A percentile compares a stretch with the other conserved stretches of the same genome.
phyloP scores from a whole-genome alignment of 176 grass and related monocot genomes.

The Carex parvula region DNA sequence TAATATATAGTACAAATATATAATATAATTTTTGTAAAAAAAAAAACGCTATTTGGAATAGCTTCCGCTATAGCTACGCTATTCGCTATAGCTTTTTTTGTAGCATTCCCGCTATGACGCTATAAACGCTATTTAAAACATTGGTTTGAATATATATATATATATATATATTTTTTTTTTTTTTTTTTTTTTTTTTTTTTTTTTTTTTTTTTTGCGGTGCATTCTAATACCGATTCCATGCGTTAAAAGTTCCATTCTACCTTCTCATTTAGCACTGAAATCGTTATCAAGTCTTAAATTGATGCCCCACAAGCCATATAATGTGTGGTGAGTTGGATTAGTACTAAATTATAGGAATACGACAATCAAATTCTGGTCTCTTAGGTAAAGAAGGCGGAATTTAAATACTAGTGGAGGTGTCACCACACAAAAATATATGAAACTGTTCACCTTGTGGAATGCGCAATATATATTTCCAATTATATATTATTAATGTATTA shows the following conservation, averaged over 20 bases:
- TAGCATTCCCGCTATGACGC: too few relatives aligned
- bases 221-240: too few relatives aligned
- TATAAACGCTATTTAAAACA: too few relatives aligned
- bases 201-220: too few relatives aligned
- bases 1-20: too few relatives aligned
- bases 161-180: too few relatives aligned
- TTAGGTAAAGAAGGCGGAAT: conserved; percentile 6
- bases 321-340: conserved; percentile 23
- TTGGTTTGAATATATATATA: too few relatives aligned
- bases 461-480: conserved; percentile 12
- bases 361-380: conserved; percentile 34
- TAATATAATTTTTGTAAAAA: too few relatives aligned
- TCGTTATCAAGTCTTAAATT: conserved; percentile 11
- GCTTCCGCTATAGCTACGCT: too few relatives aligned
- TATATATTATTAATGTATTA: not conserved
- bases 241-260: not conserved
- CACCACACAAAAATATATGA: conserved; percentile 15
- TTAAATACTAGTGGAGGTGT: conserved; percentile 31
- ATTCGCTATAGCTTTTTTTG: too few relatives aligned
- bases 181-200: too few relatives aligned
- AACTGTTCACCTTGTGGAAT: conserved; percentile 2
- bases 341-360: conserved; percentile 27
- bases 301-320: not conserved
- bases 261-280: conserved; percentile 7
- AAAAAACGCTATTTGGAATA: too few relatives aligned